Evolutionary conservation across 441 rosid species (phyloP), one percentile per base, ranked within the genome.

Genomic region (Dalechampia spathulata): DNA sequence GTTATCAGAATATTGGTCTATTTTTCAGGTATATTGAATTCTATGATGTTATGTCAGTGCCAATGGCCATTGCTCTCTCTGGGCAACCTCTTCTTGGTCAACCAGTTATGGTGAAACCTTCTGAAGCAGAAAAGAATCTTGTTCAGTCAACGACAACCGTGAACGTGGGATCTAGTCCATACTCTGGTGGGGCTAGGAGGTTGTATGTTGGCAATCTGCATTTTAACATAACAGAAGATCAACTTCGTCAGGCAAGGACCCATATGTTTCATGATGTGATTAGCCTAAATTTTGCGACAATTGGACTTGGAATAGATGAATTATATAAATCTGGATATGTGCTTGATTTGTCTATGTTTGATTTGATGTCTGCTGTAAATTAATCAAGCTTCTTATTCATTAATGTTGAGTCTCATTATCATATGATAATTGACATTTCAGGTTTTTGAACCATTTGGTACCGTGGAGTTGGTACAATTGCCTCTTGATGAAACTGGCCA

Each of bases 21-120:
- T n/a, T 42, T 58, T 65, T 67, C 73, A 86, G 99, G 73, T 93
- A 90, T 57, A 75, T 90, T 55, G 97, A 93, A 71, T 93, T 93
- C 60, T 90, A 85, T 78, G 99, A 93, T 81, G 87, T 80, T 32
- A 93, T 93, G 99, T 85, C 99, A 19, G 99, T 93, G 34, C 97
- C 99, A 54, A 90, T 93, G 99, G 99, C 97, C 48, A 93, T 93
- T 58, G 97, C 99, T 57, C 89, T 93, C 67, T 87, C 96, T 68
- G 99, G 99, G 45, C 99, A 87, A 72, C 93, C 75, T 60, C 99
- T 93, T 64, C 97, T 78, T 75, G 91, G 99, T 63, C 83, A 74
- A 69, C 90, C 95, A 21, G 97, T 93, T 60, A 93, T 93, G 99
- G 99, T 93, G 64, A 93, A 93, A 65, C 97, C 99, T 41, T 93